Evolutionary conservation across 2,329 filamentous ascomycete species (phyloP), one percentile per base, ranked within the genome.

Genomic region (Cytospora paraplurivora): DNA sequence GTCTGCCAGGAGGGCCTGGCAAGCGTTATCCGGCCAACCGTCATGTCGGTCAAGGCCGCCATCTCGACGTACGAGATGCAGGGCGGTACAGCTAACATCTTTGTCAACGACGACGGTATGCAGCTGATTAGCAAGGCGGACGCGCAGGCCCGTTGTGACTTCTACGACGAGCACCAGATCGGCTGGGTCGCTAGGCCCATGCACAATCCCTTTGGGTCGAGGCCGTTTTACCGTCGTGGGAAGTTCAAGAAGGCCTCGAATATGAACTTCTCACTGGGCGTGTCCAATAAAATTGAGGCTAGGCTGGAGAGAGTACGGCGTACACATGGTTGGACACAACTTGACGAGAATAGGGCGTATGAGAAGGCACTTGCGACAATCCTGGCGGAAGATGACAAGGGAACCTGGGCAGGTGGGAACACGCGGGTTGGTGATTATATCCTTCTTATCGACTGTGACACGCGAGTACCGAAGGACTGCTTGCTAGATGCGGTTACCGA

Each of bases 361-460:
- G 82, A 88, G 74, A 76, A 81, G 70, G 82, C 85, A 65, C 81
- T 94, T 53, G 82, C 86, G 68, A 83, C 88, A 64, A 85, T 88
- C 21, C 81, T 93, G 38, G 83, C 87, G 53, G 85, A 88, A 56
- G 56, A 57, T 10, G 81, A 90, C 62, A 86, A 87, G 21, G 85
- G 88, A 34, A 89, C 89, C 32, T 90, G 89, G 89, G 91, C 92
- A n/a, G 90, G 92, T 72, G 92, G 92, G 66, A 93, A 95, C 75
- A 89, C 96, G 69, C 90, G 92, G 59, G 81, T 96, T 32, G 92
- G 92, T 62, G 92, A 96, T 76, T 93, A 93, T 75, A 91, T 93
- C 65, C 79, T 91, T 37, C 78, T 93, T 65, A 90, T 92, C 72
- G 89, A 92, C 77, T 92, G 89, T 1, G 90, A 93, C 74, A 93